Percentiles rank a stretch among this genome's conserved stretches.
Evolutionary conservation across 139 green algal species (phyloP).

Genomic region (Chlamydomonas eustigma): DNA sequence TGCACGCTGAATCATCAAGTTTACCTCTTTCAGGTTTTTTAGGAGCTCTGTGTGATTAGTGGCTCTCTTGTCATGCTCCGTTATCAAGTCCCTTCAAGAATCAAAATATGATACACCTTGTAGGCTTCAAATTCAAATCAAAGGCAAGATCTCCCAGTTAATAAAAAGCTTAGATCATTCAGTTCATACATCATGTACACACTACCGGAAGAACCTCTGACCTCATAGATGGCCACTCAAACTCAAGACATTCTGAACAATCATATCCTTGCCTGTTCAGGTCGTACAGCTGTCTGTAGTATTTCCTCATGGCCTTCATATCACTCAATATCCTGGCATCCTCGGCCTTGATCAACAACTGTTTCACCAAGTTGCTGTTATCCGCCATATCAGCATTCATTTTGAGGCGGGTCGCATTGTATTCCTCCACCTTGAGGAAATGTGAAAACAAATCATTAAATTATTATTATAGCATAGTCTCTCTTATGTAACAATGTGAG

Average conservation of each 20-base stretch:
- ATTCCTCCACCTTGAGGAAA: slow-evolving; percentile 52
- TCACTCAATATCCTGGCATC: slow-evolving; percentile 64
- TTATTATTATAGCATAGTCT: too few species aligned
- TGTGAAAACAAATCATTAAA: too few species aligned
- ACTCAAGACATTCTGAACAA: too few species aligned
- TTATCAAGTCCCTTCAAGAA: slow-evolving; percentile 55
- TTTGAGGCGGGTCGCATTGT: slow-evolving; percentile 53
- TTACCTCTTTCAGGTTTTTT: slow-evolving; percentile 56
- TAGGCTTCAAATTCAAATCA: background rate
- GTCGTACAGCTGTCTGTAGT: slow-evolving; percentile 48
- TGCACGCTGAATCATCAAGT: slow-evolving; percentile 72
- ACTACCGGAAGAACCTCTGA: too few species aligned
- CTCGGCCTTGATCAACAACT: slow-evolving; percentile 61
- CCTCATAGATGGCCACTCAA: too few species aligned
- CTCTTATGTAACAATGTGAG: too few species aligned
- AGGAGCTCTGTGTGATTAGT: slow-evolving; percentile 65
- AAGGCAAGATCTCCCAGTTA: too few species aligned
- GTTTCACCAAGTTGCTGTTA: slow-evolving; percentile 52
- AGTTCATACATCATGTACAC: too few species aligned
- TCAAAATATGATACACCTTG: too few species aligned
- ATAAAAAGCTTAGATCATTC: too few species aligned
- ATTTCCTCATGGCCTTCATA: slow-evolving; percentile 42
- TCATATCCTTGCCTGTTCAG: too few species aligned
- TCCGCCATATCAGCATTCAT: slow-evolving; percentile 62
- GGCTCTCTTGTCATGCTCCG: slow-evolving; percentile 63